Evolutionary conservation across 2,329 filamentous ascomycete species (phyloP), one percentile per base, ranked within the genome.

Genomic region (Arthrobotrys iridis): DNA sequence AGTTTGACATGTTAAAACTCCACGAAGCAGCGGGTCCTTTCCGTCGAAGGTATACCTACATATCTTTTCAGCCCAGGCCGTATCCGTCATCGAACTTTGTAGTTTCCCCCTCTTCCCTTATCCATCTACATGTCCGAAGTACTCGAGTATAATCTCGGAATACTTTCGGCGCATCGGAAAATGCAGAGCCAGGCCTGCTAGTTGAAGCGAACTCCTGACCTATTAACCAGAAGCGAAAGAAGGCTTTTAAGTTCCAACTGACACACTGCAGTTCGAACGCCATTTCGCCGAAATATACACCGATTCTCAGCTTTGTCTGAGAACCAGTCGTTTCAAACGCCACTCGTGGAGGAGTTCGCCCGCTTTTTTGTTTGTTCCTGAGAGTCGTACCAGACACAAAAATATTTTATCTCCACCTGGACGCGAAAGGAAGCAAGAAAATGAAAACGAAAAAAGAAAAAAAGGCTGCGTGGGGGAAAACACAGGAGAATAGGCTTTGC

Each of bases 301-400:
- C 50, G 50, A 55, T 13, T 20, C 35, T 37, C 15, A 55, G 18
- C 28, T 37, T 55, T 55, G 15, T 30, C 30, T 55, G 11, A 13
- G n/a, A 52, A 13, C 26, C 45, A 50, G 45, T 50, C 24, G 45
- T 52, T 20, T 18, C n/a, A 35, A 52, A 37, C 62, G 62, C 62
- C 62, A 58, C 62, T 45, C 11, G 8, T 45, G 62, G 62, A 66
- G 63, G 63, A 67, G 63, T 58, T 67, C 63, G 28, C 48, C 33
- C 26, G 10, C 30, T 22, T 40, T 64, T 57, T 57, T 28, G 35
- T 55, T 43, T 45, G 48, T 40, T 24, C 41, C 55, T 66, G 43
- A 37, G 46, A 52, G 46, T 20, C 35, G 41, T 45, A 65, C 20
- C 46, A 33, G 24, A 48, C 26, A 66, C 63, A 58, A 52, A 57